Base-by-base conservation (phyloP, 1,284 basidiomycete species). In the Xerocomus tenax region DNA sequence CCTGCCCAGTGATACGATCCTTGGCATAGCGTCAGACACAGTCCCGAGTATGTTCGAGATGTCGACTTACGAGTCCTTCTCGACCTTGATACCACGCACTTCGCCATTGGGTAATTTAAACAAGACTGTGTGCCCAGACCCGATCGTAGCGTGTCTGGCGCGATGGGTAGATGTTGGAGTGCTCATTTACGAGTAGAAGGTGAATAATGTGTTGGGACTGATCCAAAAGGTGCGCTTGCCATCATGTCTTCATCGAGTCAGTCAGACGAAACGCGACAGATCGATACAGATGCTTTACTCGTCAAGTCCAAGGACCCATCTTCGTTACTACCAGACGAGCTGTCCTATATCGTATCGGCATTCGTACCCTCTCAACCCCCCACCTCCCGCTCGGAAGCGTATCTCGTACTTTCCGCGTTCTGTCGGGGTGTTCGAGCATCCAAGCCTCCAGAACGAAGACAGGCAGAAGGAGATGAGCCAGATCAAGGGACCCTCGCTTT, bases 41-140 rank as follows among this genome's bases (percentile, higher is more conserved):
- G 13, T n/a, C 16, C 18, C 18, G 9, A 18, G 36, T 3, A 10
- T 16, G 28, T 15, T 8, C 15, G 5, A 53, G 45, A 42, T 10
- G 10, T 41, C 3, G 46, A 65, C 84, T 60, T 65, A 87, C 85
- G 75, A 70, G 68, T 84, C 75, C 64, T 73, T 73, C 57, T 84
- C 78, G 36, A 86, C 63, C 66, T 83, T 87, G 53, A 84, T 64
- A 36, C 79, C 76, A 56, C 77, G 79, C 36, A 83, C 68, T 53
- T 87, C 84, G 42, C 82, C 82, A 54, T 77, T 87, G 9, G 85
- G 86, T 45, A 88, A 62, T 52, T 73, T 74, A 38, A 90, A 63
- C 9, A 91, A 70, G 25, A 90, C 75, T 12, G 77, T 79, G 62
- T 87, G 73, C 16, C 82, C 82, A 7, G 71, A 61, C 43, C 77